Percentiles rank a stretch among this genome's conserved stretches.
Conservation (phyloP, 164 flowering plant species). For the Houttuynia cordata region DNA sequence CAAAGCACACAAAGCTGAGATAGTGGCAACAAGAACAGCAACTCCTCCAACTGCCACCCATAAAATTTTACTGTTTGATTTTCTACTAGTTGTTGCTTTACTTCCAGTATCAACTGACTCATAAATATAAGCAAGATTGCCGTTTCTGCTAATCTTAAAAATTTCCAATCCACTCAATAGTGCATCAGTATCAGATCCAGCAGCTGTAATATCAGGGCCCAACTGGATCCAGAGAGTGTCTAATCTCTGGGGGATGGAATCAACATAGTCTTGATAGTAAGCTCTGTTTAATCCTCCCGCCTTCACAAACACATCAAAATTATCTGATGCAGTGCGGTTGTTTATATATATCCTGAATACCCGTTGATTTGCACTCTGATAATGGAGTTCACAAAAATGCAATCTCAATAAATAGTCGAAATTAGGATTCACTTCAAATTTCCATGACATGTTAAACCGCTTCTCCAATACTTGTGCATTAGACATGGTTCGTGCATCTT, state of each 20-base stretch:
- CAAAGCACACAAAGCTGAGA: conserved; percentile 17
- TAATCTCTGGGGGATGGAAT: conserved; percentile 23
- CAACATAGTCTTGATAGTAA: conserved; percentile 50
- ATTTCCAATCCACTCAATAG: conserved; percentile 69
- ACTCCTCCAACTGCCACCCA: conserved; percentile 49
- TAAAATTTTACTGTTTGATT: conserved; percentile 19
- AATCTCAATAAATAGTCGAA: conserved; percentile 61
- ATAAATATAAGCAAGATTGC: conserved; percentile 41
- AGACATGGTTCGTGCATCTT: conserved; percentile 50
- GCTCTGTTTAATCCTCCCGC: conserved; percentile 55
- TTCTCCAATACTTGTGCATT: conserved; percentile 40
- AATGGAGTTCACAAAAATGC: conserved; percentile 67
- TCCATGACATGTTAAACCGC: conserved; percentile 82
- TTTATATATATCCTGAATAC: conserved; percentile 53
- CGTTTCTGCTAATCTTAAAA: conserved; percentile 60
- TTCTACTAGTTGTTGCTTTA: conserved; percentile 2
- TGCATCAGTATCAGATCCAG: conserved; percentile 56
- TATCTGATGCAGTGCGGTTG: conserved; percentile 49
- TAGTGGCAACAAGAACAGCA: conserved; percentile 25
- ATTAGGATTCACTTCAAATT: conserved; percentile 49
- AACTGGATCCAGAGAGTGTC: conserved; percentile 59
- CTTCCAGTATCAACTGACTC: conserved; percentile 10
- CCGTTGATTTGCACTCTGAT: conserved; percentile 34
- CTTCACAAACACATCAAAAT: conserved; percentile 35
- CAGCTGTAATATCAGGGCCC: conserved; percentile 46